Evolutionary conservation across 441 rosid genomes (phyloP), one percentile per base, ranked within the genome.

Genomic region (Lepidium campestre): DNA sequence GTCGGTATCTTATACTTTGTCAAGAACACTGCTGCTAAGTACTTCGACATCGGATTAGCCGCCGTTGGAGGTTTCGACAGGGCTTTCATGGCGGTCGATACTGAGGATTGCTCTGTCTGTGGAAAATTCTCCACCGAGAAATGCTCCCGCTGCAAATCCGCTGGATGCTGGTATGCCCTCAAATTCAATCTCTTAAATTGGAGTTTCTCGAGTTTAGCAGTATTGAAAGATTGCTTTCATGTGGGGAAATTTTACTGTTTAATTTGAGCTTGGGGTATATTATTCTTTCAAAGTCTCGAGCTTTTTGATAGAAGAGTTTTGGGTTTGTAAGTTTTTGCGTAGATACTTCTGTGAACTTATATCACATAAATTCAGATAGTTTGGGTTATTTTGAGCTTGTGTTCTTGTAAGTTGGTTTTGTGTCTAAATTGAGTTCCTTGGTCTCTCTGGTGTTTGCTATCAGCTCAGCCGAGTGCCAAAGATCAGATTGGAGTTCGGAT

Each of bases 111-210:
- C 61, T 78, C 75, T 62, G 81, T 80, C 54, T 89, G 97, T 63
- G 79, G 80, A 37, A 34, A 59, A 1, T 32, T 54, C 14, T 86
- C 73, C 18, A 19, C 53, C 48, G 85, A 80, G 74, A 75, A 63
- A 63, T 92, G 96, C 73, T 79, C 96, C 52, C 86, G 96, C 50
- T 91, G 98, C 81, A 86, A 91, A 81, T 80, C 89, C 25, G 91
- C 82, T 50, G 71, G 83, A 73, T 87, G 86, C 72, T 92, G 98
- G 98, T 91, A 77, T 49, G 22, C 8, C 2, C 8, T 39, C 42
- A 14, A 11, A n/a, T 9, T 23, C 15, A 23, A 12, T 55, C n/a
- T 57, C 57, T 34, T 15, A 12, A 4, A 10, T 45, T 13, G 29
- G 32, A 10, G 3, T 18, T 36, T 17, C 17, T 31, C 23, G 29